phyloP scores from a whole-genome alignment of 805 yeast genomes.

The Yarrowia sp. region DNA sequence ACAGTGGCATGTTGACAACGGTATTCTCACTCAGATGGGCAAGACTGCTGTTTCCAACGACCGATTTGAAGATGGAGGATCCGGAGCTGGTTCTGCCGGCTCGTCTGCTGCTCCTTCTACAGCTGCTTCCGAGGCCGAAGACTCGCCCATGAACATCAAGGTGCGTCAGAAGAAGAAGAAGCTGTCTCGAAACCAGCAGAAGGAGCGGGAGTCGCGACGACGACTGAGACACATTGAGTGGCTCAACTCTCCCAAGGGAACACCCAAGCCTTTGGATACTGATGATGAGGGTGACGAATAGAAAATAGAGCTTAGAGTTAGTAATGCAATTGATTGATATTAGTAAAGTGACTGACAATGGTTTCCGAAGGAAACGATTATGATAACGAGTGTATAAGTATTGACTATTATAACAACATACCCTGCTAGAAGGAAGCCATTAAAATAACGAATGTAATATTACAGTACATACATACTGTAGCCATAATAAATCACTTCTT shows the following conservation, averaged over 20 bases:
- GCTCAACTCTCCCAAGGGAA: constrained; percentile 96
- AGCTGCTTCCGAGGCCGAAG: constrained; percentile 49
- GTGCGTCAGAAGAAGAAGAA: constrained; percentile 92
- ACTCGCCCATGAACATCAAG: constrained; percentile 94
- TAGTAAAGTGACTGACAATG: background rate
- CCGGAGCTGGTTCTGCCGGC: constrained; percentile 47
- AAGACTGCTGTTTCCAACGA: constrained; percentile 68
- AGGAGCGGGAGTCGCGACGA: constrained; percentile 87
- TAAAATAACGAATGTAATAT: too few relatives aligned
- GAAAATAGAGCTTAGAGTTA: background rate
- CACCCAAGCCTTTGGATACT: constrained; percentile 90
- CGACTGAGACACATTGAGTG: constrained; percentile 91
- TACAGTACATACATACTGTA: too few relatives aligned
- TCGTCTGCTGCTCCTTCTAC: constrained; percentile 53
- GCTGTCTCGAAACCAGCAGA: constrained; percentile 95
- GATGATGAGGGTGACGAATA: constrained; percentile 72
- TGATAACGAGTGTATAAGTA: too few relatives aligned
- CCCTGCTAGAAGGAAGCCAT: too few relatives aligned
- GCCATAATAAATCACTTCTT: too few relatives aligned
- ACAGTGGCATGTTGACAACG: constrained; percentile 96
- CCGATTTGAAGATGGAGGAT: constrained; percentile 67
- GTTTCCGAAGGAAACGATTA: background rate
- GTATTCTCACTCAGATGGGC: constrained; percentile 82
- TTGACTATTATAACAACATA: too few relatives aligned
- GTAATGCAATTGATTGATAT: background rate